Evolutionary conservation across 2,329 filamentous ascomycete species (phyloP).

Genomic region (Mariannaea sp.): DNA sequence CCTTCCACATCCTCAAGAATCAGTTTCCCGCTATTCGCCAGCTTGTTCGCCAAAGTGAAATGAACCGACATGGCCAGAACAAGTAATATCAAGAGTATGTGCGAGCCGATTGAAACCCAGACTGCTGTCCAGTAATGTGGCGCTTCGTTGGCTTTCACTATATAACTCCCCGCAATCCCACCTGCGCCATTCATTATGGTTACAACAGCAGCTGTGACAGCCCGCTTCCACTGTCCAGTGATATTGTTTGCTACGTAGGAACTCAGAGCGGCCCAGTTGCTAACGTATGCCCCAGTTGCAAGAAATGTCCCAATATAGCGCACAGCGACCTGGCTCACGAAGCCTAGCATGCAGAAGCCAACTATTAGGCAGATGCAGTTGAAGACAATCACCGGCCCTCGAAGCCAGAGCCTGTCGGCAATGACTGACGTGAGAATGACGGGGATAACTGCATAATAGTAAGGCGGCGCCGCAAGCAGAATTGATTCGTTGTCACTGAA

Average conservation of each 20-base stretch:
- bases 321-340: constrained; percentile 4
- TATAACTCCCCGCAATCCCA: constrained; percentile 10
- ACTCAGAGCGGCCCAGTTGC: constrained; percentile 9
- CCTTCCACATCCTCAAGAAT: constrained; percentile 7
- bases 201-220: neutral
- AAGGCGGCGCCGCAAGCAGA: constrained; percentile 5
- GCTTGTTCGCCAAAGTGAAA: neutral
- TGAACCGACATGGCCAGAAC: neutral
- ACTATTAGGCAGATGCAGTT: constrained; percentile 11
- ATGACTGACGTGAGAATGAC: neutral
- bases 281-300: constrained; percentile 8
- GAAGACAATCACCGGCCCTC: constrained; percentile 6
- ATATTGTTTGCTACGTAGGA: constrained; percentile 10
- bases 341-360: constrained; percentile 11
- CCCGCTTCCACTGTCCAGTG: constrained; percentile 12
- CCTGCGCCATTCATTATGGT: constrained; percentile 3
- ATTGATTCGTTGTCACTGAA: constrained; percentile 9
- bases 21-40: neutral
- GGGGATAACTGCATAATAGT: constrained; percentile 9
- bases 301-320: constrained; percentile 9
- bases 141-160: constrained; percentile 2
- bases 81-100: constrained; percentile 1
- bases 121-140: constrained; percentile 8
- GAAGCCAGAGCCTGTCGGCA: neutral
- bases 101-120: constrained; percentile 4